Evolutionary conservation across 2,329 filamentous ascomycete genomes (phyloP), one percentile per base, ranked within the genome.

Genomic region (Colletotrichum echinochloae): DNA sequence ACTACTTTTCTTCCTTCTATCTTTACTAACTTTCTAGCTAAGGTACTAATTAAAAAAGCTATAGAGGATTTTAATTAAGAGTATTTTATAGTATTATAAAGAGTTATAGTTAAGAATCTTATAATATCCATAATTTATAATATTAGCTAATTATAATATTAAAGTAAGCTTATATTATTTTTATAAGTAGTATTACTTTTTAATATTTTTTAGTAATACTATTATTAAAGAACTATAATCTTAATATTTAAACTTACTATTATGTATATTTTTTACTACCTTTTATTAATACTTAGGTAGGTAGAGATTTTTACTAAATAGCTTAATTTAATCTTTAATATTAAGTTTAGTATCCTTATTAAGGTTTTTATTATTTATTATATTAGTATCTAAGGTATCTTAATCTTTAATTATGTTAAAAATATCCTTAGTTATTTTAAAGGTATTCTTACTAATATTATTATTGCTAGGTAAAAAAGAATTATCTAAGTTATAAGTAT

Each of bases 301-400:
- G 56, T 73, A 37, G 28, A 66, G 23, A 60, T 76, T 76, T 16
- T 72, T 66, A 18, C 57, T 51, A 41, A 74, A 75, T 57, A 76
- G 63, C 60, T 62, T 28, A 26, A 66, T 48, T 41, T 70, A 28
- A 37, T 74, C 64, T 18, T 73, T 37, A 12, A 73, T 30, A 37
- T 73, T 33, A 35, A 70, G 9, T 33, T 49, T 26, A 12, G 18
- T 18, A 37, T 60, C n/a, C n/a, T n/a, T n/a, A n/a, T n/a, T 4
- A 8, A 52, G 14, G 52, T 37, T 18, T 39, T 37, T 14, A 9
- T 9, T 7, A n/a, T 57, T 23, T 5, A 37, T 57, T 5, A 37
- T 23, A 2, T 57, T 11, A 20, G 55, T 57, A 14, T 30, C 20
- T 12, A 11, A 30, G 37, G 37, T 20, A 23, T 55, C 37, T 3